Evolutionary conservation across 495 filamentous ascomycete genomes (phyloP), one percentile per base, ranked within the genome.

Genomic region (Filosporella fistucella): DNA sequence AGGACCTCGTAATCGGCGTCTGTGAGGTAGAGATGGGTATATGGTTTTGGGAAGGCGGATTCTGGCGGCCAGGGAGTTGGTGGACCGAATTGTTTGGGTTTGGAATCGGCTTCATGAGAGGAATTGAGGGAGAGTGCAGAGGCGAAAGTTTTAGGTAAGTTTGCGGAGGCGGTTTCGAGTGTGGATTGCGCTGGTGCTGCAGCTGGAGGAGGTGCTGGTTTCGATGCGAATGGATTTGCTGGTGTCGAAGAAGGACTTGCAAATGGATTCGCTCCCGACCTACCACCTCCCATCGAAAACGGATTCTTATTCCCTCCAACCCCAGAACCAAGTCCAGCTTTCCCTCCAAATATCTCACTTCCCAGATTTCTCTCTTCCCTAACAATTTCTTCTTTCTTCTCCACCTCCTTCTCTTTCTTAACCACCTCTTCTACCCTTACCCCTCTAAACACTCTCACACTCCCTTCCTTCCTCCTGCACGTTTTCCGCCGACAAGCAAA

Each of bases 1-100:
- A 96, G 78, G 14, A 81, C 83, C 62, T 97, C 94, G 71, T 88
- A 91, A 53, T 96, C 93, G 10, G 91, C 91, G 60, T 97, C 91
- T 16, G 66, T 63, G 34, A 99, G 79, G 70, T 86, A 84, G 66
- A 80, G 87, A 37, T 74, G 61, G 0, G 88, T 83, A 69, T 89
- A 96, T 4, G 87, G 70, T 0, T 69, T 16, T 2, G 89, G 88
- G 53, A 85, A 82, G 2, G 67, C 64, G 6, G 80, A 67, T 23
- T 72, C 64, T 20, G 72, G 44, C 14, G 93, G 91, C 91, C 91
- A 98, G 4, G 89, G 87, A 0, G 72, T 65, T 0, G 68, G 62
- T 0, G 76, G 70, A 11, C 49, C 29, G 47, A 70, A 80, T 37
- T 38, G 36, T 0, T 44, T 3, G 25, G 61, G 62, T 30, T 59